Percentiles rank a stretch among this genome's conserved stretches.
Conservation (phyloP, 805 yeast species). For the Candida silvatica region DNA sequence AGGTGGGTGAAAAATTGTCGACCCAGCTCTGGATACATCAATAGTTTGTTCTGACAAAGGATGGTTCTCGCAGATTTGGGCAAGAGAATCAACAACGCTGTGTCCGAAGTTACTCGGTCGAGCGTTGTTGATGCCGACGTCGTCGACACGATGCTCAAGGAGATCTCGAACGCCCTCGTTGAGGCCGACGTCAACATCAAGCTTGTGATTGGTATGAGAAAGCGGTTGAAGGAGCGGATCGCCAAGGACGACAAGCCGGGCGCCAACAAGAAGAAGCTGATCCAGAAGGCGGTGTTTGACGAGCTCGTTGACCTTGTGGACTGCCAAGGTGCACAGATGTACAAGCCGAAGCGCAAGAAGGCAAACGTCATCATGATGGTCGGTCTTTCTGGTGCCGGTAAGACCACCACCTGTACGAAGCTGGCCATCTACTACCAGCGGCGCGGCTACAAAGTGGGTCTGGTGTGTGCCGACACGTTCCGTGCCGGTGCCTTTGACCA, state of each 20-base stretch:
- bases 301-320: constrained; percentile 85
- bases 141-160: constrained; percentile 70
- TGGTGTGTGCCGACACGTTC: constrained; percentile 98
- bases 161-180: constrained; percentile 79
- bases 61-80: constrained; percentile 83
- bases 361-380: constrained; percentile 90
- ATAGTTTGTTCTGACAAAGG: too few relatives aligned
- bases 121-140: constrained; percentile 48
- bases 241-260: constrained; percentile 44
- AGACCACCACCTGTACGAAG: constrained; percentile 95
- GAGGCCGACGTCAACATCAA: constrained; percentile 92
- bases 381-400: constrained; percentile 98
- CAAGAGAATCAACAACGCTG: constrained; percentile 66
- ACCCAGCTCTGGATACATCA: too few relatives aligned
- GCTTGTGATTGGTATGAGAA: constrained; percentile 70
- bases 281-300: constrained; percentile 90
- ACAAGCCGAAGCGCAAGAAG: constrained; percentile 80
- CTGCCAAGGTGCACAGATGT: constrained; percentile 36
- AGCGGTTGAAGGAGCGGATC: constrained; percentile 54
- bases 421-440: constrained; percentile 90
- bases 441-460: constrained; percentile 89
- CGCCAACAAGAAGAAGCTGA: constrained; percentile 64
- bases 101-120: constrained; percentile 51
- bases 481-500: constrained; percentile 99
- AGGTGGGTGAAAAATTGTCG: too few relatives aligned